Conservation (phyloP, 2,329 filamentous ascomycete genomes). For the Intubia oerlemansii region DNA sequence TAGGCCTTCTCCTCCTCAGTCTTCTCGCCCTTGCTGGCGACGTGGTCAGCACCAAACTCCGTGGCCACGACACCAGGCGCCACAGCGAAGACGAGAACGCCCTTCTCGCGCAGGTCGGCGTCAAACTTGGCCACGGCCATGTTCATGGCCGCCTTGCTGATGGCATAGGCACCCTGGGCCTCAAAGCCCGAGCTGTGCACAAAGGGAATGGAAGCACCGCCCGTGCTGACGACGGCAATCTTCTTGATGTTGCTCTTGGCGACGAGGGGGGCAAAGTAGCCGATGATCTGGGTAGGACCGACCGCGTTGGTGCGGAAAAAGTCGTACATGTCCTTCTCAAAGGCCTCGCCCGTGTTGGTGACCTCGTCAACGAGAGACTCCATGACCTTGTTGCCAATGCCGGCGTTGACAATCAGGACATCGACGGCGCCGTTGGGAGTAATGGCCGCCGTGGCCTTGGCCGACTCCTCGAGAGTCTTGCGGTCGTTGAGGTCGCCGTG, state of each 20-base stretch:
- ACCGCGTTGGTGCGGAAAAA: slow-evolving; percentile 26
- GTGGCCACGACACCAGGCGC: slow-evolving; percentile 27
- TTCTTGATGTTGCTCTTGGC: slow-evolving; percentile 29
- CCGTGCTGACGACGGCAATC: slow-evolving; percentile 26
- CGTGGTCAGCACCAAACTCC: slow-evolving; percentile 26
- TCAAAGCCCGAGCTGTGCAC: slow-evolving; percentile 16
- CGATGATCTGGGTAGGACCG: slow-evolving; percentile 29
- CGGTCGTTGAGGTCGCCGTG: no score
- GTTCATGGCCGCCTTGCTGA: slow-evolving; percentile 31
- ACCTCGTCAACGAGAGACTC: slow-evolving; percentile 13
- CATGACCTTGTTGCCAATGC: slow-evolving; percentile 11
- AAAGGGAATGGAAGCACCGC: slow-evolving; percentile 24
- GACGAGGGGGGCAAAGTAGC: slow-evolving; percentile 30
- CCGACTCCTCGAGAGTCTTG: no score
- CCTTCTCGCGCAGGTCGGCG: slow-evolving; percentile 24
- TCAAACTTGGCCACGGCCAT: slow-evolving; percentile 29
- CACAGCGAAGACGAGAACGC: slow-evolving; percentile 28
- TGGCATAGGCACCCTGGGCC: slow-evolving; percentile 18
- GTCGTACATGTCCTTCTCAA: slow-evolving; percentile 15
- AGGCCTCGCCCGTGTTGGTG: slow-evolving; percentile 9
- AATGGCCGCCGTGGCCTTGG: no score
- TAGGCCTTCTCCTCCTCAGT: slow-evolving; percentile 12
- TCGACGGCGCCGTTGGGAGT: slow-evolving; percentile 21
- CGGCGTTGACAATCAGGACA: slow-evolving; percentile 31
- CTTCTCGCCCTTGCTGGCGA: no score